Evolutionary conservation across 129 eudicot genomes (phyloP), one percentile per base, ranked within the genome.

Genomic region (Flaveria bidentis): DNA sequence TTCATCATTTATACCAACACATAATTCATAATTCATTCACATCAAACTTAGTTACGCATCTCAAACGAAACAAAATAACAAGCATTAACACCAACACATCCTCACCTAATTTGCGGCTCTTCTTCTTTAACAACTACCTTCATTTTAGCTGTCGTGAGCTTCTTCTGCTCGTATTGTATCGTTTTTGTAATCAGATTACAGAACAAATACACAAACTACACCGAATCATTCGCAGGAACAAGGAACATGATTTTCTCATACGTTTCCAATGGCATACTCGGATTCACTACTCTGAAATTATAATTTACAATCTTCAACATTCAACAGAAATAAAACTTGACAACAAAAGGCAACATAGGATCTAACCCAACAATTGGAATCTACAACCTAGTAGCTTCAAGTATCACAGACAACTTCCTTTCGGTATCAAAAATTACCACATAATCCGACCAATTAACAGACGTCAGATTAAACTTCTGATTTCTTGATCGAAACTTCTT

Each of bases 101-200:
- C 79, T 67, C 74, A 73, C 82, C 45, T 72, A 55, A 33, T 62
- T 53, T 80, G 76, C 6, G 53, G 46, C 46, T 12, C 82, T 39
- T 69, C 85, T 51, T 73, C 86, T 39, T 66, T 78, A 55, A 6
- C 61, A 2, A 25, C 73, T 2, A 39, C 77, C 66, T 60, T 53
- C 52, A 66, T 67, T 25, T 55, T 64, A 33, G 73, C 64, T 10
- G 74, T 28, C 23, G 49, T 72, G 41, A 78, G 70, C 80, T 74
- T 85, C 84, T 86, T 87, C 62, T 86, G 84, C 88, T 91, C 96
- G 9, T 76, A 76, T 58, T 91, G 85, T 12, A 94, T 80, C 0
- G 98, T 94, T 74, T 91, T 94, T 0, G 98, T 89, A 73, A 94
- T 94, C 90, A 94, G 58, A 87, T 94, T 94, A 80, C 97, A 94